phyloP scores from a whole-genome alignment of 2,329 filamentous ascomycete genomes.

The Xylaria digitata region DNA sequence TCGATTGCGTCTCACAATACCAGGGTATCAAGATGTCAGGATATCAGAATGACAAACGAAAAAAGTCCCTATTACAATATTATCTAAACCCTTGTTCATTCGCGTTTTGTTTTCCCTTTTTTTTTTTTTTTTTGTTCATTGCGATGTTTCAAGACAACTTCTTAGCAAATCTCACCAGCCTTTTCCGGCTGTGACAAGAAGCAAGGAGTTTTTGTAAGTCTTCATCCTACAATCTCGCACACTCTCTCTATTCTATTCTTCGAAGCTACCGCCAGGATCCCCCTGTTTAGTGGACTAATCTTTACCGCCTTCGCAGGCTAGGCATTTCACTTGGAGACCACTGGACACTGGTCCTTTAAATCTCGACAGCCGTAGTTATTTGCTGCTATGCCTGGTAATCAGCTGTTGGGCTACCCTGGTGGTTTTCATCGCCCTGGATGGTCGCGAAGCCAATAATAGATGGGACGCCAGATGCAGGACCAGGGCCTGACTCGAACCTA shows the following conservation, averaged over 20 bases:
- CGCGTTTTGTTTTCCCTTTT: not conserved
- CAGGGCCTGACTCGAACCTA: slow-evolving; percentile 10
- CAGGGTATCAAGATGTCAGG: not conserved
- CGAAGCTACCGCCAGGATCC: slow-evolving; percentile 19
- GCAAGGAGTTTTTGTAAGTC: not conserved
- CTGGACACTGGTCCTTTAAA: slow-evolving; percentile 10
- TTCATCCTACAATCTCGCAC: not conserved
- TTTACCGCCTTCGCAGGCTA: slow-evolving; percentile 25
- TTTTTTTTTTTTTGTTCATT: not conserved
- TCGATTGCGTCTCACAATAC: not conserved
- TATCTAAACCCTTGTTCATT: slow-evolving; percentile 20
- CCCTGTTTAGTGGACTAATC: slow-evolving; percentile 31
- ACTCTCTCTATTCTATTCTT: not conserved
- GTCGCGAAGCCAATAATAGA: slow-evolving; percentile 17
- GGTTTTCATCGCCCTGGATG: slow-evolving; percentile 5
- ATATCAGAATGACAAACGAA: not conserved
- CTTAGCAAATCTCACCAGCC: not conserved
- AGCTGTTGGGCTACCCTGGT: not conserved
- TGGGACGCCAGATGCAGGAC: slow-evolving; percentile 26
- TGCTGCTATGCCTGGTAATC: not conserved
- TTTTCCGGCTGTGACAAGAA: slow-evolving; percentile 3
- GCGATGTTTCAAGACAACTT: slow-evolving; percentile 2
- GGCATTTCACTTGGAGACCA: slow-evolving; percentile 7
- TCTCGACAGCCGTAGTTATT: slow-evolving; percentile 25
- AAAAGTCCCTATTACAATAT: slow-evolving; percentile 19